Conservation (phyloP, 108 stramenopile species). For the Aurantiochytrium sp. region DNA sequence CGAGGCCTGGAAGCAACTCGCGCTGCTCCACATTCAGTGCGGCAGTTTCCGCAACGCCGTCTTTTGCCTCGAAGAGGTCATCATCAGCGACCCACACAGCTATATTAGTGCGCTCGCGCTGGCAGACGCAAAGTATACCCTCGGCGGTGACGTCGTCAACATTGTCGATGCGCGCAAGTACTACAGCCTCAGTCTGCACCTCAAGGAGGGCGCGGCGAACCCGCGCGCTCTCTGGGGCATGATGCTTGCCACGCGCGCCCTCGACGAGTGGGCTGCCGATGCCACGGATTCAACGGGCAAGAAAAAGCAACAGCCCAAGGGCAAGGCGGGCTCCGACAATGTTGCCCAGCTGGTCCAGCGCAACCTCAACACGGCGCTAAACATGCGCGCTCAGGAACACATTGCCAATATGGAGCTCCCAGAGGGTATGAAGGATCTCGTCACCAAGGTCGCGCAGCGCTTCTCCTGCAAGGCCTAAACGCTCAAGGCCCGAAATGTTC, state of each 20-base stretch:
- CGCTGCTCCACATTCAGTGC: not conserved
- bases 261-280: not conserved
- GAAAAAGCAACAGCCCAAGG: not conserved
- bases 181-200: not conserved
- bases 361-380: not conserved
- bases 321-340: not conserved
- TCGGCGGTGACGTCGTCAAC: not conserved
- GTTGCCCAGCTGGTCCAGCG: not conserved
- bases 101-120: not conserved
- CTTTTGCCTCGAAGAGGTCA: constrained; percentile 5
- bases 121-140: not conserved
- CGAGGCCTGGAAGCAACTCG: constrained; percentile 3
- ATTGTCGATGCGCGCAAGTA: not conserved
- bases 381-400: not conserved
- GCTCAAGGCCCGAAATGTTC: too few species aligned
- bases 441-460: not conserved
- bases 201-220: not conserved
- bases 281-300: not conserved
- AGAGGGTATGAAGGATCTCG: not conserved
- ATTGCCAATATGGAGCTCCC: not conserved
- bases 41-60: not conserved
- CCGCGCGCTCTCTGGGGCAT: not conserved
- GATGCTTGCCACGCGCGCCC: not conserved
- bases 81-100: not conserved
- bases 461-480: not conserved